Conservation (phyloP, 768 basidiomycete species). For the Phaeotremella fagi region DNA sequence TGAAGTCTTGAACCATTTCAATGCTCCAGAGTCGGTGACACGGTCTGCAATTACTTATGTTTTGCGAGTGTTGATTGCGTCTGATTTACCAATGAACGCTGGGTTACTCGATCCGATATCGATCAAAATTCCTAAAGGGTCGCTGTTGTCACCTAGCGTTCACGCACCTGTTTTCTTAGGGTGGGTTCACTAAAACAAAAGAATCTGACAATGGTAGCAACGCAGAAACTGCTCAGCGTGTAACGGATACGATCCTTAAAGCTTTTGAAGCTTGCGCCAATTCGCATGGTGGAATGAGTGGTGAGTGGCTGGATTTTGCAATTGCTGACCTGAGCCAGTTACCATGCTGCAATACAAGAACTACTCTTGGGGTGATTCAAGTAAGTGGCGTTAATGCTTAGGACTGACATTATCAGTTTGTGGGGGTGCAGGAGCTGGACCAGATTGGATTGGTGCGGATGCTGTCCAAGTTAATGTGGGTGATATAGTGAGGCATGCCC, state of each 20-base stretch:
- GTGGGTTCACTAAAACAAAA: not conserved
- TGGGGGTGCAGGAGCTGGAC: constrained; percentile 13
- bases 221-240: constrained; percentile 5
- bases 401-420: too few species aligned
- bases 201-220: constrained; percentile 1
- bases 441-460: constrained; percentile 4
- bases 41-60: constrained; percentile 23
- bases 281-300: constrained; percentile 1
- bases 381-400: too few species aligned
- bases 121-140: constrained; percentile 5
- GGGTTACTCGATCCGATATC: constrained; percentile 8
- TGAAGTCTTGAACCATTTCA: constrained; percentile 13
- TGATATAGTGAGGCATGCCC: not conserved
- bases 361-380: constrained; percentile 1
- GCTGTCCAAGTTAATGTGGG: constrained; percentile 10
- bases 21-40: constrained; percentile 17
- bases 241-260: constrained; percentile 8
- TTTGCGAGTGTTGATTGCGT: constrained; percentile 9
- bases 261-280: constrained; percentile 14
- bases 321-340: not conserved
- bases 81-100: constrained; percentile 22
- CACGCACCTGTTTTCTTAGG: not conserved
- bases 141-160: constrained; percentile 8
- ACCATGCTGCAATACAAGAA: constrained; percentile 1
- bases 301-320: not conserved